Evolutionary conservation across 306 rosid genomes (phyloP).

Genomic region (Benincasa hispida): DNA sequence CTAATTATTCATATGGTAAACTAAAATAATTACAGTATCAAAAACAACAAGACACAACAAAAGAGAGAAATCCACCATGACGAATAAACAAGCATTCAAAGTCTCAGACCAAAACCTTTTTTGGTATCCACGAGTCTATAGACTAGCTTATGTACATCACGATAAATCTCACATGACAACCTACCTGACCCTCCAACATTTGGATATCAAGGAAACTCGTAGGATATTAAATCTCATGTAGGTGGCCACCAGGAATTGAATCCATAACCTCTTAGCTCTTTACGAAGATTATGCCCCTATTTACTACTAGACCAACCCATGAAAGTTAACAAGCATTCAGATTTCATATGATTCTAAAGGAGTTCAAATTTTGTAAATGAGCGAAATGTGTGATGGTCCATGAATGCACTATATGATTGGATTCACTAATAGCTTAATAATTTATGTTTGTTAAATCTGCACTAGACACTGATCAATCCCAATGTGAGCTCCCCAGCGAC

Average conservation of each 20-base stretch:
- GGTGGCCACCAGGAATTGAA: no score
- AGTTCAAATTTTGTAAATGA: background rate
- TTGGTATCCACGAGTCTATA: no score
- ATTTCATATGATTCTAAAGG: background rate
- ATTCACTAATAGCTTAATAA: background rate
- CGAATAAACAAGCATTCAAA: background rate
- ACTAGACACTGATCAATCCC: background rate
- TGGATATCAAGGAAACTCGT: no score
- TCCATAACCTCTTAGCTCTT: no score
- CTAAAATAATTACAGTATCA: background rate
- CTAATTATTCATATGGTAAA: background rate
- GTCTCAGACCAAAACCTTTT: background rate
- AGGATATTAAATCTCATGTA: no score
- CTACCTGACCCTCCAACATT: no score
- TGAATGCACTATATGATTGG: background rate
- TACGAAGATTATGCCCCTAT: no score
- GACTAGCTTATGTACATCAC: no score
- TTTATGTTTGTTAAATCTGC: background rate
- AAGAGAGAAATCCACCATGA: background rate
- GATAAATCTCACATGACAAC: no score
- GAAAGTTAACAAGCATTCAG: no score
- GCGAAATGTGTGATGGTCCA: background rate
- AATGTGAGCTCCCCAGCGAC: background rate
- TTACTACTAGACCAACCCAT: no score
- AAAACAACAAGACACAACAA: background rate